A percentile compares a stretch with the other conserved stretches of the same genome.
These are phyloP conservation scores for Ganoderma meredithae DNA, from an alignment of 1,284 basidiomycete genomes.

Conservation along the genomic window DNA sequence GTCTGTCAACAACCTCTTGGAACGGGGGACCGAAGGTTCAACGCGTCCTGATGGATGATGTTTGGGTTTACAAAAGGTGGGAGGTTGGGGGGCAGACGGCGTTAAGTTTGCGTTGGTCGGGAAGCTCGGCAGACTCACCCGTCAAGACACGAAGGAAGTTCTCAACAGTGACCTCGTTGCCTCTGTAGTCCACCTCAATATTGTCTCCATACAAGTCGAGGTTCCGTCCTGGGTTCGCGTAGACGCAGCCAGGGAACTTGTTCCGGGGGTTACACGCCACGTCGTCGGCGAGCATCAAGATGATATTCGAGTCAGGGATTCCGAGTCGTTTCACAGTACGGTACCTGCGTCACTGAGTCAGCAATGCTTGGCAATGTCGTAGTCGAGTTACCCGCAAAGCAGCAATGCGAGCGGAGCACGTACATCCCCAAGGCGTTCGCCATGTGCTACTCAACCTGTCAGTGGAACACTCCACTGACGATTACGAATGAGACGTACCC, in stretches of 20 bases:
- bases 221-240: slow-evolving; percentile 78
- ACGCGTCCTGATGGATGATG: slow-evolving; percentile 61
- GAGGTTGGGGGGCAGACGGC: background rate
- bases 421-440: slow-evolving; percentile 97
- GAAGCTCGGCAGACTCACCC: slow-evolving; percentile 52
- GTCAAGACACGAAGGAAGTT: slow-evolving; percentile 93
- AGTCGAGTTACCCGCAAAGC: too few species aligned
- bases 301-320: slow-evolving; percentile 98
- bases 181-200: slow-evolving; percentile 98
- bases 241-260: slow-evolving; percentile 91
- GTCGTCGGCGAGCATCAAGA: slow-evolving; percentile 98
- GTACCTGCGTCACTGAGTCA: slow-evolving; percentile 65
- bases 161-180: slow-evolving; percentile 98
- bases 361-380: background rate
- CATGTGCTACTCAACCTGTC: slow-evolving; percentile 78
- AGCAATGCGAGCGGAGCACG: slow-evolving; percentile 33
- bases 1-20: slow-evolving; percentile 92
- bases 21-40: slow-evolving; percentile 82
- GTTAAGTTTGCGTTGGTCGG: background rate
- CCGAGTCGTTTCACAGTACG: slow-evolving; percentile 98
- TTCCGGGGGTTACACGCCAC: slow-evolving; percentile 95
- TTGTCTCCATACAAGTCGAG: slow-evolving; percentile 96
- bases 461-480: background rate
- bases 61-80: background rate
- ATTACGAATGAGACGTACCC: slow-evolving; percentile 61